Evolutionary conservation across 257 asterid species (phyloP), one percentile per base, ranked within the genome.

Genomic region (Striga asiatica): DNA sequence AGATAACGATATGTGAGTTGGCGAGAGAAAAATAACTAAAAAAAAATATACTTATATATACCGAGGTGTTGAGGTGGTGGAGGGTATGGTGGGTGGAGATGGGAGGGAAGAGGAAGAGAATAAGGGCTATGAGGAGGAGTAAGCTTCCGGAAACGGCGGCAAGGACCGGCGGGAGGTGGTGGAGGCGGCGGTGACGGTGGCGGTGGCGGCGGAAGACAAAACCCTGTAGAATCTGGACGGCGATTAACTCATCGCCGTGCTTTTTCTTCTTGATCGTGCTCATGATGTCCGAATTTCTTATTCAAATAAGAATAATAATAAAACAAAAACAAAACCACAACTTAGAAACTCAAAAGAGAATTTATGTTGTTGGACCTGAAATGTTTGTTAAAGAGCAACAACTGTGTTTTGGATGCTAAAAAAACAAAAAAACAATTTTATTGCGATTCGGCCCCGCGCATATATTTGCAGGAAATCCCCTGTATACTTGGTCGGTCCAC

Each of bases 241-340:
- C 78, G 58, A 69, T 61, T 43, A 74, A 64, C 35, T 45, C 54
- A 7, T 56, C 71, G 7, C 52, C 64, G 5, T 69, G 69, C 60
- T 59, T 72, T 60, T 67, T 78, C 76, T 61, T 76, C 73, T 78
- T 83, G 74, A 42, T 56, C 73, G 72, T 83, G 68, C 71, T 71
- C 72, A 57, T 60, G 58, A 1, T 19, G n/a, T n/a, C n/a, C n/a
- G n/a, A n/a, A 1, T 29, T 29, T 7, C 5, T 29, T 29, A 29
- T 5, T 29, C 8, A 29, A 29, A 5, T 7, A 29, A 29, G 35
- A 29, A 29, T 29, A n/a, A n/a, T 29, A 29, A 10, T 5, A 10
- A 29, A 29, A 29, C 8, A 10, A 10, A 29, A 10, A 29, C 8
- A 11, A 16, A 13, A 13, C 2, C 14, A 41, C 8, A 16, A 41